Percentiles rank a stretch among this genome's conserved stretches.
These are phyloP conservation scores for Fusarium mexicanum DNA, from an alignment of 2,329 filamentous ascomycete genomes.

Conservation along the genomic window DNA sequence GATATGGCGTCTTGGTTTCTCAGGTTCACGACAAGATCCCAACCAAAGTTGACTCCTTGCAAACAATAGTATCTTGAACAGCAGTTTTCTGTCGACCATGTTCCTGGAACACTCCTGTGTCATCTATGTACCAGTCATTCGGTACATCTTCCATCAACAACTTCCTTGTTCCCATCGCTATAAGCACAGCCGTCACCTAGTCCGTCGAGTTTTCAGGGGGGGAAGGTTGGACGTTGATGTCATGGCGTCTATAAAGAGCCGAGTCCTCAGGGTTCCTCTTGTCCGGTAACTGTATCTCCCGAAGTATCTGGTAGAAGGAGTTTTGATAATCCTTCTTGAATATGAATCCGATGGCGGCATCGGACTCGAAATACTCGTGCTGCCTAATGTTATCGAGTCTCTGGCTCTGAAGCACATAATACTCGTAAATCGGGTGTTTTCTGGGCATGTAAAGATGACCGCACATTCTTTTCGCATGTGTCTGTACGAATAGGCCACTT, in stretches of 20 bases:
- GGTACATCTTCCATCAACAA: conserved; percentile 34
- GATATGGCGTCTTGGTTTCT: neutral
- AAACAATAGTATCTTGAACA: conserved; percentile 23
- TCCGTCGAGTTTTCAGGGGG: conserved; percentile 26
- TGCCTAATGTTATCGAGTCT: neutral
- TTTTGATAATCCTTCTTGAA: conserved; percentile 31
- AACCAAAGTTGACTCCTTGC: conserved; percentile 2
- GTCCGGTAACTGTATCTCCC: neutral
- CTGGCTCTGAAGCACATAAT: conserved; percentile 9
- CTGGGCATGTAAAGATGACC: conserved; percentile 26
- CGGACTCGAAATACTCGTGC: conserved; percentile 17
- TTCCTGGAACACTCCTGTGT: conserved; percentile 32
- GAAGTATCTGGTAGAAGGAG: conserved; percentile 6
- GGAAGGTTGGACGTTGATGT: neutral
- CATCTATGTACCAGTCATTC: conserved; percentile 38
- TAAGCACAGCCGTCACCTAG: conserved; percentile 33
- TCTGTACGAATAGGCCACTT: conserved; percentile 33
- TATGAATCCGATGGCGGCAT: conserved; percentile 24
- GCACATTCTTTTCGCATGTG: neutral
- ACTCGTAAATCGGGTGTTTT: neutral
- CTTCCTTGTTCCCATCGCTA: conserved; percentile 11
- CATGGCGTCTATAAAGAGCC: neutral
- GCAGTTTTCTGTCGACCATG: conserved; percentile 11
- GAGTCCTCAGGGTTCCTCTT: neutral
- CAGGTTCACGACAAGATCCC: neutral